Conservation (phyloP, 129 eudicot genomes). For the Scalesia atractyloides region DNA sequence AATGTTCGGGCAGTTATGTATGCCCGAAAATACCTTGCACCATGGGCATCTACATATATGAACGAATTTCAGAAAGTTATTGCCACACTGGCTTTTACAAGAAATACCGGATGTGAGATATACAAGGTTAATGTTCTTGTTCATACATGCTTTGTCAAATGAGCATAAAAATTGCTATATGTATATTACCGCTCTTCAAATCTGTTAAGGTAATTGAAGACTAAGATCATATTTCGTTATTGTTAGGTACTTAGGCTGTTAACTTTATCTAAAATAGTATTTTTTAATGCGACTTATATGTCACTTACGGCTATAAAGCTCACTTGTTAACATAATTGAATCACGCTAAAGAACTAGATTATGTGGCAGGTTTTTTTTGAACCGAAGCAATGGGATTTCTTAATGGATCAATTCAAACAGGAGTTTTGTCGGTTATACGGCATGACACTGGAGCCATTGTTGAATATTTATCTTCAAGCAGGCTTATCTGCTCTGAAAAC, state of each 20-base stretch:
- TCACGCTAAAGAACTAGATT: neutral
- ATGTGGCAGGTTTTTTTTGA: constrained; percentile 81
- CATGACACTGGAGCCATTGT: constrained; percentile 94
- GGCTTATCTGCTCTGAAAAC: constrained; percentile 97
- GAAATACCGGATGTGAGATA: constrained; percentile 77
- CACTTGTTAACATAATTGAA: neutral
- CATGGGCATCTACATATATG: constrained; percentile 93
- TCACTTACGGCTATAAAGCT: neutral
- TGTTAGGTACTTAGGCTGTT: too few species aligned
- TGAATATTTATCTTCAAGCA: constrained; percentile 95
- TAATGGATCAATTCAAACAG: constrained; percentile 92
- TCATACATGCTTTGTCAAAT: neutral
- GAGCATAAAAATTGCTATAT: too few species aligned
- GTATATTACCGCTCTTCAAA: too few species aligned
- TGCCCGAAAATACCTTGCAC: constrained; percentile 87
- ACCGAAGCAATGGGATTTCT: constrained; percentile 91
- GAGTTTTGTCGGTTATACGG: constrained; percentile 96
- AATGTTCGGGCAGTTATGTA: constrained; percentile 72
- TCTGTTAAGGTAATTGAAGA: too few species aligned
- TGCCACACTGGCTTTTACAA: constrained; percentile 90
- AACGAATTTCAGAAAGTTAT: constrained; percentile 92
- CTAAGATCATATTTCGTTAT: neutral
- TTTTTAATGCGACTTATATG: too few species aligned
- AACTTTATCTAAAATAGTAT: too few species aligned
- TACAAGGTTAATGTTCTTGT: constrained; percentile 70